Evolutionary conservation across 2,329 filamentous ascomycete species (phyloP).

Genomic region (Xylaria sp.): DNA sequence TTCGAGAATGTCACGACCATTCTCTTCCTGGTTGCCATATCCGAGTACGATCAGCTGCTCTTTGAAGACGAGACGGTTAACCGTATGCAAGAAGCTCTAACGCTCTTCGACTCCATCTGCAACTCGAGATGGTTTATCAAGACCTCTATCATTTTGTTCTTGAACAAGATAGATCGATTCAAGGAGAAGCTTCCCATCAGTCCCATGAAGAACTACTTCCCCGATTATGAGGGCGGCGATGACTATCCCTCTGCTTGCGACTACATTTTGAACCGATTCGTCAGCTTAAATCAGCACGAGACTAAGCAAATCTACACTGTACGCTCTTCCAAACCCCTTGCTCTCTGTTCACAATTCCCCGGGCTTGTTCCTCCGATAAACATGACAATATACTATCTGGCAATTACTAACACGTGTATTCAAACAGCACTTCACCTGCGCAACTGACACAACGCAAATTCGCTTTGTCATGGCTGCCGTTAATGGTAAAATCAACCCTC

Average conservation of each 20-base stretch:
- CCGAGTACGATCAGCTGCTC: conserved; percentile 94
- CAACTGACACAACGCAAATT: conserved; percentile 98
- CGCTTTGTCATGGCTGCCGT: conserved; percentile 99
- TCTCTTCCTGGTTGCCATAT: conserved; percentile 95
- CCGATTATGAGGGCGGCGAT: conserved; percentile 91
- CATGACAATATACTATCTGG: not conserved
- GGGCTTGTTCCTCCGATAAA: not conserved
- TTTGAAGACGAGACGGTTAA: conserved; percentile 98
- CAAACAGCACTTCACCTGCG: conserved; percentile 86
- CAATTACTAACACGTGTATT: conserved; percentile 15
- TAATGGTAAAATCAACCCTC: conserved; percentile 74
- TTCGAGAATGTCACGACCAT: conserved; percentile 98
- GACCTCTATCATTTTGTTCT: conserved; percentile 87
- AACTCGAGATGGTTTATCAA: conserved; percentile 92
- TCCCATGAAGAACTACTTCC: conserved; percentile 90
- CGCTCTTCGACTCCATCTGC: conserved; percentile 87
- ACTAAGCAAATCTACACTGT: conserved; percentile 96
- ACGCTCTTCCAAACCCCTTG: not conserved
- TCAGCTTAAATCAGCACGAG: conserved; percentile 98
- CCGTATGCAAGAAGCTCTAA: conserved; percentile 90
- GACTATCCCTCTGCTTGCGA: conserved; percentile 97
- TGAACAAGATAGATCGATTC: conserved; percentile 90
- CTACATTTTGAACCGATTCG: conserved; percentile 98
- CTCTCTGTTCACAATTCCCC: not conserved
- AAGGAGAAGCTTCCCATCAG: conserved; percentile 85